Base-by-base conservation (phyloP, 495 filamentous ascomycete genomes). In the Pyronema omphalodes region DNA sequence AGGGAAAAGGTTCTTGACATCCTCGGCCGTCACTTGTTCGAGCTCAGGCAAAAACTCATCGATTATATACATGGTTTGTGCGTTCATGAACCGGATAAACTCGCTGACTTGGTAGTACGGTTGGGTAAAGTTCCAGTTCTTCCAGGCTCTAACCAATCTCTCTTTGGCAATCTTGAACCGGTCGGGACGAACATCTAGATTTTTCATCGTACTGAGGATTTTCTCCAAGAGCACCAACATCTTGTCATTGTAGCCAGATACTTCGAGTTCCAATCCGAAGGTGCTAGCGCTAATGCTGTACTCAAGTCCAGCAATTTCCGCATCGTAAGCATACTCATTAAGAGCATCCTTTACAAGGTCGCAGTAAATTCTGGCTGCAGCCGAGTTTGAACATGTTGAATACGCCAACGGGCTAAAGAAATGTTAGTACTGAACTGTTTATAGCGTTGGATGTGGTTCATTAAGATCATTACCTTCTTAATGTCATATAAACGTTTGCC, bases 211-310 rank as follows among this genome's bases (percentile, higher is more conserved):
- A 12, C 78, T 70, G 17, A 96, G 72, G 15, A 99, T 83, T 64
- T 94, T 94, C 59, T 96, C 87, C 54, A 96, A 68, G 7, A 99
- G 75, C 11, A 93, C 86, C 0, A 84, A 69, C 67, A 99, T 78
- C 73, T 96, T 99, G 68, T 96, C 91, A 61, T 91, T 96, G 69
- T 96, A 99, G 1, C 91, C 91, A 9, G 77, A 78, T 14, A 96
- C 76, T 36, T 82, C 81, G 39, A 94, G 73, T 53, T 84, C 81
- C 19, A 96, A 62, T 0, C 93, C 93, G 47, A 80, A 69, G 1
- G 74, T 74, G 59, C 83, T 82, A 15, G 76, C 74, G 8, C 72
- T 71, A 1, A 96, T 75, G 43, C 77, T 76, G 66, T 96, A 99
- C 47, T 86, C 81, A 48, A 99, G 66, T 1, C 91, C 91, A 33